Evolutionary conservation across 371 early-diverging fungal species (phyloP).

Genomic region (Rhizopus stolonifer): DNA sequence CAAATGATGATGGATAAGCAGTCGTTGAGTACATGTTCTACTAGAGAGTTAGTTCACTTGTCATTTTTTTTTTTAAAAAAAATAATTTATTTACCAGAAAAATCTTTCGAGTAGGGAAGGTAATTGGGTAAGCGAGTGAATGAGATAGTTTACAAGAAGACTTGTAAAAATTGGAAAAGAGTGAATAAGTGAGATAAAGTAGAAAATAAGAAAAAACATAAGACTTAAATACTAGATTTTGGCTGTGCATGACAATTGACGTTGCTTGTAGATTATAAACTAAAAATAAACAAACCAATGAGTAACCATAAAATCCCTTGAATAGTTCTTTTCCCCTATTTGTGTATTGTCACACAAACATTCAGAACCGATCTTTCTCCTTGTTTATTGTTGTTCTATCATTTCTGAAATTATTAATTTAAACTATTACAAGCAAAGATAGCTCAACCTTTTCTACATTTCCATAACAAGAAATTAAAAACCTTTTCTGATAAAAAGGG

Average conservation of each 20-base stretch:
- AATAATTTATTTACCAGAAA: neutral
- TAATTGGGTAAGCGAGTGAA: slow-evolving; percentile 7
- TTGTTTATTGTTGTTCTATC: neutral
- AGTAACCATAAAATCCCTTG: neutral
- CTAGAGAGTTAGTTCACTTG: no score
- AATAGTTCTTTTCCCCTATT: no score
- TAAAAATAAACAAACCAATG: slow-evolving; percentile 1
- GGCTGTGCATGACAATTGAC: neutral
- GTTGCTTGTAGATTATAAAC: neutral
- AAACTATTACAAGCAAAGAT: neutral
- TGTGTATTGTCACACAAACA: neutral
- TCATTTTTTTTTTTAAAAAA: no score
- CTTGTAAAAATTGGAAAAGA: slow-evolving; percentile 5
- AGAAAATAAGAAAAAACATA: neutral
- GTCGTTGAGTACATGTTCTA: no score
- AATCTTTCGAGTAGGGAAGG: slow-evolving; percentile 1
- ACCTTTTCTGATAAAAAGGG: neutral
- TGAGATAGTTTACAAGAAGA: neutral
- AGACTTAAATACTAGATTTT: neutral
- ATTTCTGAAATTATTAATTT: slow-evolving; percentile 1
- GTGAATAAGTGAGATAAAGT: neutral
- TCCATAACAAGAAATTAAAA: neutral
- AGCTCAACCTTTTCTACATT: no score
- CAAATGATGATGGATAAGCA: no score
- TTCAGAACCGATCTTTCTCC: neutral